phyloP scores from a whole-genome alignment of 2,329 filamentous ascomycete species.

The Apiospora aurea region DNA sequence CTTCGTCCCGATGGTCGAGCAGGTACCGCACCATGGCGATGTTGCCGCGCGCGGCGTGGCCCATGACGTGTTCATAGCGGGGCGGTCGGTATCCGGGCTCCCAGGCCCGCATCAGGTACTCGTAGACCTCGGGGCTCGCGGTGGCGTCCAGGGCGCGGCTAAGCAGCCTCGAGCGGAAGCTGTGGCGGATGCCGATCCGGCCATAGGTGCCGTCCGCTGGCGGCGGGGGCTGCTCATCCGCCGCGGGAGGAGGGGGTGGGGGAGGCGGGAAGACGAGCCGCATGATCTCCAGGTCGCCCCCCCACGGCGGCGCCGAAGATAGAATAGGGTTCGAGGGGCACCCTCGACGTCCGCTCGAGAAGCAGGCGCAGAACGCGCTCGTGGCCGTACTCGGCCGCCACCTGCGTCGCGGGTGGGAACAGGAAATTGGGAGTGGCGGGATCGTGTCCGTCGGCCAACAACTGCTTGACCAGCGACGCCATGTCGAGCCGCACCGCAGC shows the following conservation, averaged over 20 bases:
- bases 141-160: neutral
- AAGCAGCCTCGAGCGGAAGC: neutral
- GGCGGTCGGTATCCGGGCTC: neutral
- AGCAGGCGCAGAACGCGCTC: neutral
- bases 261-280: neutral
- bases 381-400: slow-evolving; percentile 5
- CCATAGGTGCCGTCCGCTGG: neutral
- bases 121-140: neutral
- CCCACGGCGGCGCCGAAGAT: neutral
- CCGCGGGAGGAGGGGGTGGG: neutral
- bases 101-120: neutral
- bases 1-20: neutral
- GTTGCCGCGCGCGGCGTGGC: slow-evolving; percentile 6
- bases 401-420: neutral
- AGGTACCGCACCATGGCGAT: slow-evolving; percentile 4
- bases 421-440: neutral
- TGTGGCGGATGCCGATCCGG: neutral
- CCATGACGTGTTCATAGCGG: neutral
- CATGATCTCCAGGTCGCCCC: neutral
- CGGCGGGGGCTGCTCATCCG: neutral
- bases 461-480: neutral
- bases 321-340: neutral
- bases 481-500: neutral
- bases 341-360: neutral
- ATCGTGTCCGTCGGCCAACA: neutral